Conservation (phyloP, 177 flowering plant genomes). For the Telopea speciosissima region DNA sequence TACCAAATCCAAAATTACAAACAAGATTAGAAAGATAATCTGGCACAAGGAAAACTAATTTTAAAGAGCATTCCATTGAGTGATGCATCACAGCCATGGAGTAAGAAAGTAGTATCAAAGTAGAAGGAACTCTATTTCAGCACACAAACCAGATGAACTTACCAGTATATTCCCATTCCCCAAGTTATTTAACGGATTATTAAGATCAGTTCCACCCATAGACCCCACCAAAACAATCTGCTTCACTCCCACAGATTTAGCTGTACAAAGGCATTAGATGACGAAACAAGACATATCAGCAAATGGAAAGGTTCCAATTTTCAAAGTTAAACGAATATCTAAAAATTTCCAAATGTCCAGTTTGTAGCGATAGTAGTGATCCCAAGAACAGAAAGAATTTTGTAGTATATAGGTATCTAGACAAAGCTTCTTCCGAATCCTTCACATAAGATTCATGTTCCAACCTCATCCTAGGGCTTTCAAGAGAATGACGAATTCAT, state of each 20-base stretch:
- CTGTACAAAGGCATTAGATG: constrained; percentile 34
- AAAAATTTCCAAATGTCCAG: not conserved
- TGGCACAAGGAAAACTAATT: not conserved
- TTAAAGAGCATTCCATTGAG: not conserved
- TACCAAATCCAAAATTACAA: not conserved
- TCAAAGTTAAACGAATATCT: too few species aligned
- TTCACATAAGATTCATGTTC: not conserved
- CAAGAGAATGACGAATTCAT: not conserved
- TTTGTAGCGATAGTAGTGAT: not conserved
- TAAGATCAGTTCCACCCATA: constrained; percentile 87
- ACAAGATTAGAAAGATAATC: not conserved
- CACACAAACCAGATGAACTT: not conserved
- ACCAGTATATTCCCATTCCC: constrained; percentile 98
- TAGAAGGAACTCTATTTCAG: not conserved
- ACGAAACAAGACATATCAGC: constrained; percentile 1
- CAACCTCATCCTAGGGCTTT: not conserved
- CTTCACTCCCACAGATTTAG: constrained; percentile 92
- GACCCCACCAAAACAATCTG: constrained; percentile 96
- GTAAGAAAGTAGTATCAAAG: not conserved
- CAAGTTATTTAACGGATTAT: constrained; percentile 80
- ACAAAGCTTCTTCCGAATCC: not conserved
- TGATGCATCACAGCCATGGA: not conserved
- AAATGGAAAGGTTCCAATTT: not conserved
- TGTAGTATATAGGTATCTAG: not conserved
- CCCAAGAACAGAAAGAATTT: not conserved